phyloP scores from a whole-genome alignment of 2,329 filamentous ascomycete genomes.

The Didymella arachidicola region DNA sequence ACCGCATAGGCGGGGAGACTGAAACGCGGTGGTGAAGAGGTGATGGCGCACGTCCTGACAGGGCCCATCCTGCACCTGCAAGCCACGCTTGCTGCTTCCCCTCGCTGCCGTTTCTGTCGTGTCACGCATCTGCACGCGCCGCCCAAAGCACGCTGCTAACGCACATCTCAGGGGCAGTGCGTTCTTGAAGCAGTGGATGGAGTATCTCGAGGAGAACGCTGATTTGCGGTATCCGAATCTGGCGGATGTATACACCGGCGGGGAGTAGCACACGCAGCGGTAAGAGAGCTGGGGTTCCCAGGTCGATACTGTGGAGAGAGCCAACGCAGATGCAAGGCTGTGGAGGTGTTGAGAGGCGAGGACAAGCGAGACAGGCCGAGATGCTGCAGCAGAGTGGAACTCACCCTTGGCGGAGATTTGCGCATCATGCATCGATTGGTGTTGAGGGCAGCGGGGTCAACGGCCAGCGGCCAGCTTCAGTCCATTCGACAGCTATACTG shows the following conservation, averaged over 20 bases:
- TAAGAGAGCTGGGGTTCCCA: conserved; percentile 1
- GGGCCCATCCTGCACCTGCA: conserved; percentile 16
- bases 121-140: conserved; percentile 17
- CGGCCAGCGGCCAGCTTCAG: neutral
- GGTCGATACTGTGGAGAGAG: conserved; percentile 10
- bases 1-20: conserved; percentile 1
- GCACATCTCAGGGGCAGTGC: conserved; percentile 71
- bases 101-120: conserved; percentile 13
- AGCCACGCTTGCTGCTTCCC: conserved; percentile 7
- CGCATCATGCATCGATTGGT: conserved; percentile 15
- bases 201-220: conserved; percentile 84
- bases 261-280: conserved; percentile 11
- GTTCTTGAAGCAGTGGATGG: conserved; percentile 92
- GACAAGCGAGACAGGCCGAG: conserved; percentile 22
- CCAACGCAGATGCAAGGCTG: conserved; percentile 12
- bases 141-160: conserved; percentile 25
- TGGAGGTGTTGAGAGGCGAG: conserved; percentile 19
- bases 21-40: conserved; percentile 13
- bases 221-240: conserved; percentile 88
- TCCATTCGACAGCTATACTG: conserved; percentile 9
- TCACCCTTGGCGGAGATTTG: conserved; percentile 8
- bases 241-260: conserved; percentile 53
- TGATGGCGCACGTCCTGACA: conserved; percentile 9
- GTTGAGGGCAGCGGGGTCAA: conserved; percentile 1
- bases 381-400: conserved; percentile 20